Evolutionary conservation across 345 rosid genomes (phyloP).

Genomic region (Eucalyptus melliodora): DNA sequence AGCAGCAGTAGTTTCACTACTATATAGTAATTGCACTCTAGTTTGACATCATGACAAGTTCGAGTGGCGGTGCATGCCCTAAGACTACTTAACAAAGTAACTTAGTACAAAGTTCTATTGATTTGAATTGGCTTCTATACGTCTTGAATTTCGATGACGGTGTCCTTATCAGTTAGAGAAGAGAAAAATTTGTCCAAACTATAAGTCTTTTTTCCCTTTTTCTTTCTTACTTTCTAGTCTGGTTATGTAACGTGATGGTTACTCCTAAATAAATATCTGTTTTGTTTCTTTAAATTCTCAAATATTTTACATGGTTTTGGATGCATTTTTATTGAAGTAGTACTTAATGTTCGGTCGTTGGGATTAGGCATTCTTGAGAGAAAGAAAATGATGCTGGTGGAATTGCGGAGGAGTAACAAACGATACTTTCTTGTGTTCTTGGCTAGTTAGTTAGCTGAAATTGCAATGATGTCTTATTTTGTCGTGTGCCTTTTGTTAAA

Average conservation of each 20-base stretch:
- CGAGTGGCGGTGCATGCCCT: not conserved
- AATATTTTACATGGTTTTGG: not conserved
- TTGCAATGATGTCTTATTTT: too few relatives aligned
- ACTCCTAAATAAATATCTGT: too few relatives aligned
- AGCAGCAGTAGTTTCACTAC: not conserved
- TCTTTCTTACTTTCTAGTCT: too few relatives aligned
- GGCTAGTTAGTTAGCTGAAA: too few relatives aligned
- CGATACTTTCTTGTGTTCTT: too few relatives aligned
- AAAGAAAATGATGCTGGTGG: too few relatives aligned
- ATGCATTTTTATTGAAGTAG: not conserved
- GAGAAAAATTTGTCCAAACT: not conserved
- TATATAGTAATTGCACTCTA: not conserved
- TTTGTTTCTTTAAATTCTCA: not conserved
- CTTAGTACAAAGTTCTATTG: not conserved
- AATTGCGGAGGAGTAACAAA: too few relatives aligned
- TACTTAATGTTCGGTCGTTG: too few relatives aligned
- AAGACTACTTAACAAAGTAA: not conserved
- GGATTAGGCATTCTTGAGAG: too few relatives aligned
- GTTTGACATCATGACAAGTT: not conserved
- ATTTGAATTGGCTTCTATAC: not conserved
- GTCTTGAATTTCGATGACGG: not conserved
- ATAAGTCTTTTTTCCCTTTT: not conserved
- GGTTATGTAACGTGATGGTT: too few relatives aligned
- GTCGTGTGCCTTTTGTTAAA: accelerated
- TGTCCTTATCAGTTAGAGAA: not conserved